Evolutionary conservation across 225 moss, liverwort and hornwort species (phyloP), one percentile per base, ranked within the genome.

Genomic region (Takakia lepidozioides): DNA sequence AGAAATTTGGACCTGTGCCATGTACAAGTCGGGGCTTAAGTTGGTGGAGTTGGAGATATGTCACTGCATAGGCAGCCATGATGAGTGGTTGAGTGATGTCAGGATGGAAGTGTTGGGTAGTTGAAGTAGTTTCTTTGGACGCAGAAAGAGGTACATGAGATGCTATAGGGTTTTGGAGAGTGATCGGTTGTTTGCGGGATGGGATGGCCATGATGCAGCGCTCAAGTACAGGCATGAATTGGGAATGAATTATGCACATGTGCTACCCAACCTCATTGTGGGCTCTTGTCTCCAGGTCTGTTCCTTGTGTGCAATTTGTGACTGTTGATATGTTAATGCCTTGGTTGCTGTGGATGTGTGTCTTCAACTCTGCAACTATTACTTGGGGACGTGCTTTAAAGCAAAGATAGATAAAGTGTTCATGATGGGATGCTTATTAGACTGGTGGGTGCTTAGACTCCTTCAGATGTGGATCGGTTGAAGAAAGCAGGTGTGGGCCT

Each of bases 251-350:
- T 95, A 78, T 60, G 80, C 80, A 19, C 60, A 69, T 58, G 95
- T 95, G 5, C 67, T 95, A 22, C 82, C 90, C 19, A 87, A 90
- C 52, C 80, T 95, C 49, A 87, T 90, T 23, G 95, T 95, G 40
- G 95, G 95, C 29, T 95, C 95, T 10, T 95, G 95, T 65, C 90
- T 83, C 41, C 95, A 95, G 80, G 88, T 88, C 63, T 41, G 75
- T 75, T 65, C 25, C 43, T 19, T 19, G 71, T 60, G 20, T 58
- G 18, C 30, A 47, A 48, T 30, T 58, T 15, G 22, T 8, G 8
- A 21, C 22, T 21, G 14, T 9, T 56, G 22, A 26, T 11, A 9
- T 28, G n/a, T 16, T 5, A 11, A 38, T 8, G 21, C 21, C 24
- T 35, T 17, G 18, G 1, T 37, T 2, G 19, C 2, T 10, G 52